Evolutionary conservation across 805 yeast species (phyloP), one percentile per base, ranked within the genome.

Genomic region (Suhomyces xylopsoci): DNA sequence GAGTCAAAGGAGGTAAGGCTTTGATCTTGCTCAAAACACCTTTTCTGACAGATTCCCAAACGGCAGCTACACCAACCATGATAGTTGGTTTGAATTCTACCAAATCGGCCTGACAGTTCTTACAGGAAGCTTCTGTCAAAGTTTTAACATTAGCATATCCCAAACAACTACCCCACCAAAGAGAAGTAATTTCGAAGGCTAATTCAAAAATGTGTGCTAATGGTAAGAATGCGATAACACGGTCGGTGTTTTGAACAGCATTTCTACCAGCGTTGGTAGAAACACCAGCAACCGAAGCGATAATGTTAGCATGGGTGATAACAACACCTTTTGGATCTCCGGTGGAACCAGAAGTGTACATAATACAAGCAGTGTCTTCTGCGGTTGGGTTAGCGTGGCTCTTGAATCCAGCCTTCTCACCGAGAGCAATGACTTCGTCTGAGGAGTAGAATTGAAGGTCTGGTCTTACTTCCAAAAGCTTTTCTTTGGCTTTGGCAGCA

Each of bases 51-150:
- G 87, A 80, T 77, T 94, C 99, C 96, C 97, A 94, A 50, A 94
- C 97, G 4, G 98, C 97, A 15, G 97, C 97, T 52, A 94, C 99
- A 71, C 97, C 99, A 58, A 91, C 97, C 97, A 94, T 88, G 61
- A 92, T 73, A 5, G 97, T 88, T 54, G 99, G 99, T 69, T 84
- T 80, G 73, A 91, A 88, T 64, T 87, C 88, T 52, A 79, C 81
- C 77, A 94, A 81, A 70, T 94, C 99, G 64, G 97, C 93, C 52
- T 81, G 74, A 76, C 96, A 91, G 74, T 94, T 88, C 63, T 81
- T 84, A 65, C 88, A 83, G 2, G 96, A 89, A 1, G 80, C 76
- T 58, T 88, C 96, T 19, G 96, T 84, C 61, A 94, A 77, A 28
- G 99, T 93, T 76, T 91, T 91, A 57, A 93, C 97, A 62, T 79